Evolutionary conservation across 352 stramenopile species (phyloP), one percentile per base, ranked within the genome.

Genomic region (Phytophthora sansomeana): DNA sequence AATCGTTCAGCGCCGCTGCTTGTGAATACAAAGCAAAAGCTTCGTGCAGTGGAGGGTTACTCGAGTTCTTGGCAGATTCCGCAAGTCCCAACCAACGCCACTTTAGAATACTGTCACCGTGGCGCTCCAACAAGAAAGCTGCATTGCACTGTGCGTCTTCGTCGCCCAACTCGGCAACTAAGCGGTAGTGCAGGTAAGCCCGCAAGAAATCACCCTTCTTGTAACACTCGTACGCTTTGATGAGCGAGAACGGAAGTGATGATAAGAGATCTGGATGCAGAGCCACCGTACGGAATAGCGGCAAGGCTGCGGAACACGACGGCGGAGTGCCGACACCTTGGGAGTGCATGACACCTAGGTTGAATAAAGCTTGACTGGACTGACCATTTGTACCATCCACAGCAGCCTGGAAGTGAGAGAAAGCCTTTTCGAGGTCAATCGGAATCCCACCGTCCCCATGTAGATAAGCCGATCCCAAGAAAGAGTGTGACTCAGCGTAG

Each of bases 321-420:
- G 58, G 58, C 10, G 71, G 60, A 5, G 79, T 90, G 3, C 84
- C 84, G 17, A 85, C 63, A 28, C 83, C 86, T 24, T 65, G 73
- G 54, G 80, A 93, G 57, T 93, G 78, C 86, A 95, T 87, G 33
- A 91, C 73, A 3, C 77, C 86, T n/a, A 93, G 56, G 44, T 92
- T 90, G 58, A 91, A 90, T 13, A 89, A 41, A 11, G 83, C 70
- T 43, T 88, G 80, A 30, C 72, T 85, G 6, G 81, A 89, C 50
- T 84, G 53, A 1, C 72, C 74, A 26, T 63, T 68, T 1, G 79
- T 64, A 10, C 61, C 70, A 54, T 72, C 53, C n/a, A 75, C 75
- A n/a, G 86, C 86, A 14, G 82, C 63, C 33, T 73, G 55, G 43
- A 91, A 93, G 48, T 95, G 83, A 21, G 78, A 67, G 26, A 90